Evolutionary conservation across 73 alveolate genomes (phyloP), one percentile per base, ranked within the genome.

Genomic region (Halteria grandinella): DNA sequence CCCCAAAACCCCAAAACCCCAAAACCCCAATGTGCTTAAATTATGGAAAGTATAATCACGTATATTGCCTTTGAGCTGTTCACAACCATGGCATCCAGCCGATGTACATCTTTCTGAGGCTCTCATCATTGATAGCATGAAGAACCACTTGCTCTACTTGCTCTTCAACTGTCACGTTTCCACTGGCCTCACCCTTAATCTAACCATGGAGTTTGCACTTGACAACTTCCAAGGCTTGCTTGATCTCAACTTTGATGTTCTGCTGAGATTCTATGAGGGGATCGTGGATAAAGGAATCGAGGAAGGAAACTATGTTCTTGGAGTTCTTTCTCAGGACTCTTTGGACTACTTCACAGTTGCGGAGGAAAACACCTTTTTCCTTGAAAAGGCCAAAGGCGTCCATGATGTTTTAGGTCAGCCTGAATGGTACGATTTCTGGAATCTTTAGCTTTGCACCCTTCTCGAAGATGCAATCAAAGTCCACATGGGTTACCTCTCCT

Each of bases 391-490:
- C 99, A 77, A 96, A 82, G 37, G 96, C 94, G 77, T 86, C 91
- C 76, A 87, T 83, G 47, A 96, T 75, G 88, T 96, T 95, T 27
- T 88, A 52, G 5, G 99, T 96, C 15, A 94, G 59, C 79, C 99
- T 80, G 85, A 96, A 96, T 69, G 94, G 97, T 21, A 96, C 98
- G 14, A 89, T 93, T 83, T 96, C 99, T 28, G 99, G 99, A n/a
- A 92, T 90, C 37, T 91, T 90, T 3, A 96, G 89, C 34, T 83
- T 84, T 39, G 69, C 60, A 23, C 99, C 99, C 64, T 89, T 87
- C 70, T 92, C 93, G 62, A 95, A 95, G n/a, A 96, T 93, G 69
- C 97, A 93, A 5, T 95, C 99, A 69, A 94, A 96, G 80, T 96
- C 99, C 18, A 95, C 94, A 85, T 94, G 98, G 27, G 92, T 81